Conservation (phyloP, 495 filamentous ascomycete species). For the Talaromyces stipitatus region DNA sequence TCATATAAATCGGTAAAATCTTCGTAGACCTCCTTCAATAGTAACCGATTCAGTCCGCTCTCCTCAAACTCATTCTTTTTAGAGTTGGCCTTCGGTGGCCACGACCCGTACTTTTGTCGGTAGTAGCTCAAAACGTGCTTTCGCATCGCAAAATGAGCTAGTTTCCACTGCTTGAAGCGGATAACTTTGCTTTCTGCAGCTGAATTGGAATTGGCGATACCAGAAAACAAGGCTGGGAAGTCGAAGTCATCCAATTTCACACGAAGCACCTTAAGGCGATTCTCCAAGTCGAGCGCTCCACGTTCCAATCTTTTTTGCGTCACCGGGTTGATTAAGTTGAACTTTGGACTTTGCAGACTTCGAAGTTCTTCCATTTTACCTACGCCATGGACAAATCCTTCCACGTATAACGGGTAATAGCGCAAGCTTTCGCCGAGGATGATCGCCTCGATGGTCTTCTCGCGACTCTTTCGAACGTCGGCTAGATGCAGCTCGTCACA, state of each 20-base stretch:
- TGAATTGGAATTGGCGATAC: conserved; percentile 71
- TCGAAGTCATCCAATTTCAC: conserved; percentile 73
- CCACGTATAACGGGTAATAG: conserved; percentile 74
- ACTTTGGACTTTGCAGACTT: conserved; percentile 59
- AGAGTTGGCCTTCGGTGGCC: conserved; percentile 84
- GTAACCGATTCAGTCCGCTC: conserved; percentile 73
- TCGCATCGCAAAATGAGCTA: conserved; percentile 63
- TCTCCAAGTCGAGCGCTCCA: conserved; percentile 68
- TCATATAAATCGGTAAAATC: conserved; percentile 87
- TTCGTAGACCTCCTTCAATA: conserved; percentile 73
- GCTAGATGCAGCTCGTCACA: conserved; percentile 67
- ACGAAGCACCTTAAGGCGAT: conserved; percentile 58
- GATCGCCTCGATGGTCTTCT: conserved; percentile 86
- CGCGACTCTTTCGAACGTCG: conserved; percentile 74
- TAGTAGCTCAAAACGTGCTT: conserved; percentile 71
- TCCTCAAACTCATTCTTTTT: conserved; percentile 91
- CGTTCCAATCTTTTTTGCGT: conserved; percentile 77
- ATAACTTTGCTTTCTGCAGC: conserved; percentile 64
- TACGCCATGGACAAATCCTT: conserved; percentile 88
- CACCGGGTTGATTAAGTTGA: conserved; percentile 53
- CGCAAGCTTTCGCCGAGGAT: conserved; percentile 81
- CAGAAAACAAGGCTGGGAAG: conserved; percentile 86
- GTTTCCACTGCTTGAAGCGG: conserved; percentile 78
- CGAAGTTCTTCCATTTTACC: conserved; percentile 76
- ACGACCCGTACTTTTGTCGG: conserved; percentile 76